phyloP scores from a whole-genome alignment of 2,329 filamentous ascomycete species.

The Cordyceps militaris region DNA sequence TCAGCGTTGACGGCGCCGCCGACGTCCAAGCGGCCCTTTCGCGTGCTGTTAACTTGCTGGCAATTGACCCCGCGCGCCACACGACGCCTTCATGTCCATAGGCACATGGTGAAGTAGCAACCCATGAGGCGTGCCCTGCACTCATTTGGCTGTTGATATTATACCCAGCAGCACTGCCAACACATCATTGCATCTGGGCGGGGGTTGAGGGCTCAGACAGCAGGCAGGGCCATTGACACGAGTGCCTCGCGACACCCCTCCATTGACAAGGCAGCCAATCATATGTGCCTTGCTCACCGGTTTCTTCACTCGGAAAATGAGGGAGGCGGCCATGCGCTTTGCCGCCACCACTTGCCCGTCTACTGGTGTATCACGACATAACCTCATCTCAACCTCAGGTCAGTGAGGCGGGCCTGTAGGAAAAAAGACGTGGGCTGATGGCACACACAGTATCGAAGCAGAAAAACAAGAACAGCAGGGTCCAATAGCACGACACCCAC shows the following conservation, averaged over 20 bases:
- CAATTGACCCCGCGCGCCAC: conserved; percentile 13
- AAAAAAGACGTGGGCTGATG: not conserved
- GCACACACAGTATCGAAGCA: conserved; percentile 3
- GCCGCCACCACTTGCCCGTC: not conserved
- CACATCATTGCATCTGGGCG: conserved; percentile 15
- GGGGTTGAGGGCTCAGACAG: conserved; percentile 11
- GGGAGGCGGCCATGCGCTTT: conserved; percentile 1
- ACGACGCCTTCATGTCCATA: conserved; percentile 8
- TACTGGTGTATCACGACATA: conserved; percentile 8
- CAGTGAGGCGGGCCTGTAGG: not conserved
- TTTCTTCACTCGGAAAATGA: conserved; percentile 6
- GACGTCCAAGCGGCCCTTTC: conserved; percentile 11
- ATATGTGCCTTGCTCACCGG: conserved; percentile 9
- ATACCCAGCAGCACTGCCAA: conserved; percentile 13
- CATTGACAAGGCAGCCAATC: conserved; percentile 10
- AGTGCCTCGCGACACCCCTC: conserved; percentile 10
- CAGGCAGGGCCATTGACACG: not conserved
- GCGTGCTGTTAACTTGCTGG: conserved; percentile 5
- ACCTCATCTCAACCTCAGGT: conserved; percentile 3
- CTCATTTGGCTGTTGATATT: conserved; percentile 5
- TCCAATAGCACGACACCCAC: conserved; percentile 1
- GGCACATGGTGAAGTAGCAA: conserved; percentile 9
- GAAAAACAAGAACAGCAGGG: conserved; percentile 10
- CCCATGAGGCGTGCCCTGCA: not conserved
- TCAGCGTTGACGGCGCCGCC: conserved; percentile 11